These are phyloP conservation scores for Euphrasia confusa DNA, from an alignment of 257 asterid genomes.

Conservation along the genomic window DNA sequence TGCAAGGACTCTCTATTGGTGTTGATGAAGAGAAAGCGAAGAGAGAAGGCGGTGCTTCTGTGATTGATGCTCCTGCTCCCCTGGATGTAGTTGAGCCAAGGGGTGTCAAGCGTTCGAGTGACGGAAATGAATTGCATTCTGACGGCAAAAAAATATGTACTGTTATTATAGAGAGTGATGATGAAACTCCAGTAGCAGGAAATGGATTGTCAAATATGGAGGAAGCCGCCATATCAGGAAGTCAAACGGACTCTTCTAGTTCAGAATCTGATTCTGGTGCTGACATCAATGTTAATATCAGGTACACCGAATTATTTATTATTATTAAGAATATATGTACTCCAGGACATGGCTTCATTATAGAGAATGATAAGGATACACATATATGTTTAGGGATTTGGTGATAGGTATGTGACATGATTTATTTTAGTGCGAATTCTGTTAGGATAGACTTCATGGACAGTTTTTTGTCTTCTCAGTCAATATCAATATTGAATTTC, in stretches of 20 bases:
- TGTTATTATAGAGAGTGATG: conserved; percentile 37
- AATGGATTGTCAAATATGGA: conserved; percentile 35
- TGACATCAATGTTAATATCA: conserved; percentile 29
- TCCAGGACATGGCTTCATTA: not conserved
- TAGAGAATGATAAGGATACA: not conserved
- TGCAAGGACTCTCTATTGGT: conserved; percentile 24
- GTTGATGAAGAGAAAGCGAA: conserved; percentile 32
- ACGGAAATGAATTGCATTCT: conserved; percentile 31
- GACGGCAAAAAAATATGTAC: conserved; percentile 25
- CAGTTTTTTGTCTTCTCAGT: not conserved
- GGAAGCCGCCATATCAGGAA: conserved; percentile 42
- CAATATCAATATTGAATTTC: not conserved
- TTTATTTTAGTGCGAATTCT: not conserved
- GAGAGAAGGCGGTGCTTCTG: conserved; percentile 29
- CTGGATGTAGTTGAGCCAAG: conserved; percentile 29
- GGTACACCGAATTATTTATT: conserved; percentile 37
- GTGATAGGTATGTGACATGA: not conserved
- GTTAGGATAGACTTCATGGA: not conserved
- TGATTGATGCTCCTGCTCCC: conserved; percentile 28
- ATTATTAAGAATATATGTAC: not conserved
- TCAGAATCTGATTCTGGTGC: conserved; percentile 50
- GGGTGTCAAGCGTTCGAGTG: conserved; percentile 40
- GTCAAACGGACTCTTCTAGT: conserved; percentile 44
- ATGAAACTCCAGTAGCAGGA: conserved; percentile 32
- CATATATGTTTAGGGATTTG: not conserved